phyloP scores from a whole-genome alignment of 78 protist species.

The Tieghemostelium lacteum region DNA sequence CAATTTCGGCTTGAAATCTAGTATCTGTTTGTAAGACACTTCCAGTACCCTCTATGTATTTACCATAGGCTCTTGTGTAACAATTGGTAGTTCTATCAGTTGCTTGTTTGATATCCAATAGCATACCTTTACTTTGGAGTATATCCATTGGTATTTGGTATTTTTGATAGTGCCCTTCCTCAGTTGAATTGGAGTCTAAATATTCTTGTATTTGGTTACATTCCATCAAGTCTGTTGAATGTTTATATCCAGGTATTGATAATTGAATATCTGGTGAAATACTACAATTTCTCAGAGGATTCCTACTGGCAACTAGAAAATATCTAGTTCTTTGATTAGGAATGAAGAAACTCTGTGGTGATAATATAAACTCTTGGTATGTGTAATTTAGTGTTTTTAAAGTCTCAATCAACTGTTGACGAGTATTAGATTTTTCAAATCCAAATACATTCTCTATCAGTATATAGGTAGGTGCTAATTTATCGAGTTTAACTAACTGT shows the following conservation, averaged over 20 bases:
- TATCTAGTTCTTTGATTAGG: conserved; percentile 89
- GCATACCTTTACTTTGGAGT: conserved; percentile 42
- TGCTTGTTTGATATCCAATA: conserved; percentile 54
- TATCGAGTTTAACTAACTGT: conserved; percentile 3
- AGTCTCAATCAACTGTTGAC: conserved; percentile 25
- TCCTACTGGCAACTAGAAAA: conserved; percentile 77
- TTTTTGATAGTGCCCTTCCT: conserved; percentile 10
- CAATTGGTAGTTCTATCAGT: conserved; percentile 58
- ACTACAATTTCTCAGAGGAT: not conserved
- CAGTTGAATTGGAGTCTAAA: conserved; percentile 9
- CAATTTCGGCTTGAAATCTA: not conserved
- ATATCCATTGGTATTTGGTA: conserved; percentile 20
- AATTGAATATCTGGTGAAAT: not conserved
- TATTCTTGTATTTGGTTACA: not conserved
- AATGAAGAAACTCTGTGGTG: conserved; percentile 80
- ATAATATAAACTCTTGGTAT: conserved; percentile 76
- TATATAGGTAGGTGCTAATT: conserved; percentile 61
- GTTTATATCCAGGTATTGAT: not conserved
- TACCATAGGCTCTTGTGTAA: conserved; percentile 65
- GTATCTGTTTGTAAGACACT: conserved; percentile 52
- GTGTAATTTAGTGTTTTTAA: conserved; percentile 51
- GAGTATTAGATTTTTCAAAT: conserved; percentile 80
- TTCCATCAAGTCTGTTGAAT: conserved; percentile 1
- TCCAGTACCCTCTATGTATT: conserved; percentile 82
- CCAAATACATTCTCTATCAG: conserved; percentile 89